These are phyloP conservation scores for Cytospora chrysosperma DNA, from an alignment of 2,329 filamentous ascomycete genomes.

Conservation along the genomic window DNA sequence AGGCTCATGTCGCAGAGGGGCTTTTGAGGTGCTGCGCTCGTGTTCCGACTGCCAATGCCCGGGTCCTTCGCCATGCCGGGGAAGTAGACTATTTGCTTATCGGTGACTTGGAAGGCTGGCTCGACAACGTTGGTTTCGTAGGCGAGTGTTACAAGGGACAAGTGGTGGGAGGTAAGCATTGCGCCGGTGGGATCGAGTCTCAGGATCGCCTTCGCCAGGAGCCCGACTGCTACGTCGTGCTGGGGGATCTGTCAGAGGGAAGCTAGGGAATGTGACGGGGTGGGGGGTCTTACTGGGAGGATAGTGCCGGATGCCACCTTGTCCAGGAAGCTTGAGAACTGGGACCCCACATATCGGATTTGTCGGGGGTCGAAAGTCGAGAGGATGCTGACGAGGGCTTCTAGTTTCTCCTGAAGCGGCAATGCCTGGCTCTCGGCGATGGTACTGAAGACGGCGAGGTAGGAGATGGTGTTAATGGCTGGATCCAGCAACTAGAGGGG, in stretches of 20 bases:
- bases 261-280: no score
- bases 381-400: slow-evolving; percentile 45
- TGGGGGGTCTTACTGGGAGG: slow-evolving; percentile 41
- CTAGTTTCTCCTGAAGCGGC: slow-evolving; percentile 7
- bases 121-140: slow-evolving; percentile 53
- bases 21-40: slow-evolving; percentile 27
- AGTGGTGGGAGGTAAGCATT: slow-evolving; percentile 65
- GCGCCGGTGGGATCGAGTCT: slow-evolving; percentile 65
- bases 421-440: slow-evolving; percentile 36
- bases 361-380: slow-evolving; percentile 50
- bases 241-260: slow-evolving; percentile 28
- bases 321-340: slow-evolving; percentile 46
- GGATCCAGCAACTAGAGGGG: slow-evolving; percentile 45
- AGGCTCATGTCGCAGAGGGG: slow-evolving; percentile 47
- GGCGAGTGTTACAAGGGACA: slow-evolving; percentile 57
- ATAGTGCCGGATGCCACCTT: slow-evolving; percentile 39
- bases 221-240: slow-evolving; percentile 47
- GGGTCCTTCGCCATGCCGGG: slow-evolving; percentile 43
- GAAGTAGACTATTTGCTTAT: slow-evolving; percentile 65
- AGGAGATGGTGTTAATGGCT: slow-evolving; percentile 50
- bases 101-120: slow-evolving; percentile 59
- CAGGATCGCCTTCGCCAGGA: slow-evolving; percentile 54
- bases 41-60: slow-evolving; percentile 31
- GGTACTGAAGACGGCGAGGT: slow-evolving; percentile 47
- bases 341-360: slow-evolving; percentile 48